phyloP scores from a whole-genome alignment of 495 filamentous ascomycete genomes.

The Cercophora scortea region DNA sequence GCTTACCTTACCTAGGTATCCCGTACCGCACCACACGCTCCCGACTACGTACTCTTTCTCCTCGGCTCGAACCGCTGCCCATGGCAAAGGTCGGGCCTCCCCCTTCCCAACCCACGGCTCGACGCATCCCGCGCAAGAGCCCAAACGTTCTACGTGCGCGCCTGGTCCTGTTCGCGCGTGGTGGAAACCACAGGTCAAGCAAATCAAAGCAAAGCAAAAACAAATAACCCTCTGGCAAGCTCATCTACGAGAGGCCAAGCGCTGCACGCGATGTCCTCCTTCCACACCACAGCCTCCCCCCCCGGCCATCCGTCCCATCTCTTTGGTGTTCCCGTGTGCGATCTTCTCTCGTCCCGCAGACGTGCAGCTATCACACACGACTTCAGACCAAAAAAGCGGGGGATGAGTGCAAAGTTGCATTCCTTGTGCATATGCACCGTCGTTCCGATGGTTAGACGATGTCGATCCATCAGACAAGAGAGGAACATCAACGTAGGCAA shows the following conservation, averaged over 20 bases:
- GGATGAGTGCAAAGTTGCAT: background rate
- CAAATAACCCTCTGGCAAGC: too few relatives aligned
- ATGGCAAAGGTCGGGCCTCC: too few relatives aligned
- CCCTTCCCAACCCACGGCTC: background rate
- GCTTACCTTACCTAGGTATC: background rate
- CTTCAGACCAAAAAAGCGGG: background rate
- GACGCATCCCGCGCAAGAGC: background rate
- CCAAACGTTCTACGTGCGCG: background rate
- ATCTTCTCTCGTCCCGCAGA: constrained; percentile 14
- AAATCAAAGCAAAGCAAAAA: too few relatives aligned
- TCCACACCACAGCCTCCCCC: background rate
- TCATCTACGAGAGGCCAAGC: too few relatives aligned
- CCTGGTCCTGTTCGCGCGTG: too few relatives aligned
- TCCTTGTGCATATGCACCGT: background rate
- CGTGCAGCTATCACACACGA: constrained; percentile 1
- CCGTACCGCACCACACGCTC: background rate
- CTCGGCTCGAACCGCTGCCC: constrained; percentile 6
- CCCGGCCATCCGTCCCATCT: constrained; percentile 1
- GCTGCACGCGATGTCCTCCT: background rate
- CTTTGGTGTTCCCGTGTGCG: constrained; percentile 16
- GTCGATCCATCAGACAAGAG: too few relatives aligned
- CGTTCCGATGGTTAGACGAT: too few relatives aligned
- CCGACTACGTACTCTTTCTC: constrained; percentile 1
- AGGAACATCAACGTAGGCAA: background rate
- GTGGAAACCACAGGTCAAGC: too few relatives aligned